Evolutionary conservation across 2,329 filamentous ascomycete species (phyloP).

Genomic region (Colletotrichum sp.): DNA sequence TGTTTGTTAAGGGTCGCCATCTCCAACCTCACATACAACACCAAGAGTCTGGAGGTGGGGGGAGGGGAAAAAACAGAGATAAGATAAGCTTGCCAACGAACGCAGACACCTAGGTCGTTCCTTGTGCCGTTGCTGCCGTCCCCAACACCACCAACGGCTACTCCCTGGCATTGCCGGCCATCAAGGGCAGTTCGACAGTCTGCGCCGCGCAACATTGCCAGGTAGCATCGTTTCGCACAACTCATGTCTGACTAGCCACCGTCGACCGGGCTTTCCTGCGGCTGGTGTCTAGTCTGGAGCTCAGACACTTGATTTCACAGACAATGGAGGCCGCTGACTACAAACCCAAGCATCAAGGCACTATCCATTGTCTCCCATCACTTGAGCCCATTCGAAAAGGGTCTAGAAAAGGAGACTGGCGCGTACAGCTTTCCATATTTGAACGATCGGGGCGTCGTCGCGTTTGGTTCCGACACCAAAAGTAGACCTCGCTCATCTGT

Average conservation of each 20-base stretch:
- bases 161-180: neutral
- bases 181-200: neutral
- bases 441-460: neutral
- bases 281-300: neutral
- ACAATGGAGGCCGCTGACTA: neutral
- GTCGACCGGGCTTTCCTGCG: neutral
- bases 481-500: neutral
- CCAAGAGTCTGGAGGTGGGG: neutral
- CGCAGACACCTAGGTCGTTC: neutral
- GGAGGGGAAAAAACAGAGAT: neutral
- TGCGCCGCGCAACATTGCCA: neutral
- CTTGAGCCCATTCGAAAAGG: neutral
- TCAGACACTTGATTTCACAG: neutral
- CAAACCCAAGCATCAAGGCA: neutral
- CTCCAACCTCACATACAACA: neutral
- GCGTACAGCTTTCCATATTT: neutral
- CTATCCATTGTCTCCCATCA: neutral
- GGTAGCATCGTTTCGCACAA: neutral
- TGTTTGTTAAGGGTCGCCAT: constrained; percentile 4
- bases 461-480: neutral
- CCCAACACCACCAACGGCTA: neutral
- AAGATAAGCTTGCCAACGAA: constrained; percentile 3
- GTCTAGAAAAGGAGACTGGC: neutral
- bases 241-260: neutral
- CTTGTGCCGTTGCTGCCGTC: neutral